Evolutionary conservation across 164 flowering plant genomes (phyloP).

Genomic region (Santalum album): DNA sequence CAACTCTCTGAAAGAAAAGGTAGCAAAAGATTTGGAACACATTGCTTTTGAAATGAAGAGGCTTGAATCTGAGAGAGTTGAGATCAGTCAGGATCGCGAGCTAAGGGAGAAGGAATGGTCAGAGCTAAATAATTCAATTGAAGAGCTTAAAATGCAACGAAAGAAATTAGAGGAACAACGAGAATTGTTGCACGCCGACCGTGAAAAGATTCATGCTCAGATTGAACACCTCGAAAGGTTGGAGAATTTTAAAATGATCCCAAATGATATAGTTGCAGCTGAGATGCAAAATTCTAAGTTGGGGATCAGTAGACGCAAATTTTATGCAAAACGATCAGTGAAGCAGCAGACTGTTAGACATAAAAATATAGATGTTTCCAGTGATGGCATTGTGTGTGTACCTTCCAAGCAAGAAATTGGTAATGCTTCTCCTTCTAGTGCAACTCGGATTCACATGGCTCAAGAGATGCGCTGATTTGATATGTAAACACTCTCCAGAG

Average conservation of each 20-base stretch:
- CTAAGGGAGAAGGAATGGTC: constrained; percentile 70
- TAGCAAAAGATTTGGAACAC: constrained; percentile 54
- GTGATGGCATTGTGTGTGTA: constrained; percentile 14
- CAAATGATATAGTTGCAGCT: constrained; percentile 33
- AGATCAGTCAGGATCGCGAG: constrained; percentile 63
- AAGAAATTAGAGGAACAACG: constrained; percentile 74
- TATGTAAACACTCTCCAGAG: constrained; percentile 45
- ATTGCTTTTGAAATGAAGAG: constrained; percentile 55
- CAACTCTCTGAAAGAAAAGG: constrained; percentile 47
- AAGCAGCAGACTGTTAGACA: constrained; percentile 10
- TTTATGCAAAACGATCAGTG: constrained; percentile 16
- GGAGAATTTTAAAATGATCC: constrained; percentile 43
- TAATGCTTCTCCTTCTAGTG: constrained; percentile 24
- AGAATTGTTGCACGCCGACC: constrained; percentile 67
- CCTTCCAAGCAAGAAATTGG: constrained; percentile 18
- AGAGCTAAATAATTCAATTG: constrained; percentile 55
- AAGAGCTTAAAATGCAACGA: constrained; percentile 77
- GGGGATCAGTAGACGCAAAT: constrained; percentile 15
- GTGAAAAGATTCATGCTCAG: constrained; percentile 50
- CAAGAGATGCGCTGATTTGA: constrained; percentile 47
- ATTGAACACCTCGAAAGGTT: constrained; percentile 49
- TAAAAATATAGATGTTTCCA: constrained; percentile 6
- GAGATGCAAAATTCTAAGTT: constrained; percentile 23
- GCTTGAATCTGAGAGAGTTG: constrained; percentile 65
- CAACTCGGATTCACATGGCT: constrained; percentile 59